Evolutionary conservation across 805 yeast species (phyloP), one percentile per base, ranked within the genome.

Genomic region (Wickerhamomyces chaumierensis): DNA sequence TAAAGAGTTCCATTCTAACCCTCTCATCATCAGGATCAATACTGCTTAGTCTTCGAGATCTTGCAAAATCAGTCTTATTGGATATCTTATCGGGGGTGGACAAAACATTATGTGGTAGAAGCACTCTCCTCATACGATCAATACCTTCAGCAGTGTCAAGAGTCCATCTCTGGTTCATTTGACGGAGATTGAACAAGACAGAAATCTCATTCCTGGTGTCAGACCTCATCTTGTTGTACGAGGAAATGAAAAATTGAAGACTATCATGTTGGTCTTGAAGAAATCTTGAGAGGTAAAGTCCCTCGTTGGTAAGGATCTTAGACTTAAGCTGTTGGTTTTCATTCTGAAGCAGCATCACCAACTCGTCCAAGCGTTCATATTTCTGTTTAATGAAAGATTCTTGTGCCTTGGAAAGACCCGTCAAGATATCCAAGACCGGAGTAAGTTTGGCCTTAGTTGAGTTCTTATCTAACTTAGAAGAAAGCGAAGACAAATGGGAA

Each of bases 61-160:
- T 57, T 44, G 75, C 73, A 4, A 68, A 65, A 15, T 58, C 62
- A 21, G 23, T 9, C 23, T 7, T 21, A 21, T 21, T 21, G 23
- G 23, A 7, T 7, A 21, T 21, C 9, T 21, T 21, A 9, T 21
- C 23, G 14, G 29, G 4, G 29, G 29, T 8, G 14, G 9, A 7
- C 5, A 13, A 7, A 5, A 13, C 12, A 5, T 7, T 25, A 14
- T 25, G 29, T 11, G 29, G 29, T 5, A 79, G 54, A 35, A 84
- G 51, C 41, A 82, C 62, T 41, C 68, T 76, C 42, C 88, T 63
- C 72, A 75, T 79, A 45, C 90, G 60, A 47, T 78, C 76, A 21
- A 68, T 62, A 27, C 84, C 82, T 52, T 85, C 94, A 37, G 79
- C 74, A 23, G 71, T 68, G 51, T 83, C 94, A 9, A 84, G 56